Conservation (phyloP, 768 basidiomycete species). For the Suillus decipiens region DNA sequence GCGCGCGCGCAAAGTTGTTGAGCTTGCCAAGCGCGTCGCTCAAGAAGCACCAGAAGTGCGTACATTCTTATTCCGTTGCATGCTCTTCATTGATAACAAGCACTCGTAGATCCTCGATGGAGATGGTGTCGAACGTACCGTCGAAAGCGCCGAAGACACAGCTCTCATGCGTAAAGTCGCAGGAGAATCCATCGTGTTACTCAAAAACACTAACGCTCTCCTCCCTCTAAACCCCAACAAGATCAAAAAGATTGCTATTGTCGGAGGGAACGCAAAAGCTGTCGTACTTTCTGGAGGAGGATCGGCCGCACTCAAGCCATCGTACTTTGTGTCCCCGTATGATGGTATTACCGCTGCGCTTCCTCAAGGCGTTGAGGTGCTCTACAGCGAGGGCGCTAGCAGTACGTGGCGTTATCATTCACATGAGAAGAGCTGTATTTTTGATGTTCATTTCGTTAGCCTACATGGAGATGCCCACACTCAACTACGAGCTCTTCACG, state of each 20-base stretch:
- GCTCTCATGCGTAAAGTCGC: constrained; percentile 67
- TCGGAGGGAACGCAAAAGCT: constrained; percentile 67
- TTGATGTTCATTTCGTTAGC: constrained; percentile 39
- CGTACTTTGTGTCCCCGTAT: constrained; percentile 76
- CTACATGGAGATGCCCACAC: constrained; percentile 62
- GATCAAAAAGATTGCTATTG: constrained; percentile 71
- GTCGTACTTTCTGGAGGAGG: constrained; percentile 76
- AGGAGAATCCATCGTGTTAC: constrained; percentile 67
- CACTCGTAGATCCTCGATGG: constrained; percentile 61
- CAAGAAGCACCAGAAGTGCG: constrained; percentile 63
- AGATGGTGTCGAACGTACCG: constrained; percentile 64
- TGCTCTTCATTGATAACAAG: not conserved
- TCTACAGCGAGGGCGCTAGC: constrained; percentile 68
- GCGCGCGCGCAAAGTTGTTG: constrained; percentile 64
- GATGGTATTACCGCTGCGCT: constrained; percentile 71
- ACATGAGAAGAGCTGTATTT: not conserved
- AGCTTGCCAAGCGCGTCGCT: constrained; percentile 71
- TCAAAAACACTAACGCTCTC: constrained; percentile 64
- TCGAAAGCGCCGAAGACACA: constrained; percentile 62
- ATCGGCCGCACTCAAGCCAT: constrained; percentile 67
- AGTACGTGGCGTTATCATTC: constrained; percentile 39
- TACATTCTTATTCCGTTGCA: not conserved
- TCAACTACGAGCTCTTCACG: constrained; percentile 68
- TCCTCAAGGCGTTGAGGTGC: constrained; percentile 49
- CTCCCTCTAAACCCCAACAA: constrained; percentile 37